Evolutionary conservation across 768 basidiomycete species (phyloP).

Genomic region (Stropharia rugosoannulata): DNA sequence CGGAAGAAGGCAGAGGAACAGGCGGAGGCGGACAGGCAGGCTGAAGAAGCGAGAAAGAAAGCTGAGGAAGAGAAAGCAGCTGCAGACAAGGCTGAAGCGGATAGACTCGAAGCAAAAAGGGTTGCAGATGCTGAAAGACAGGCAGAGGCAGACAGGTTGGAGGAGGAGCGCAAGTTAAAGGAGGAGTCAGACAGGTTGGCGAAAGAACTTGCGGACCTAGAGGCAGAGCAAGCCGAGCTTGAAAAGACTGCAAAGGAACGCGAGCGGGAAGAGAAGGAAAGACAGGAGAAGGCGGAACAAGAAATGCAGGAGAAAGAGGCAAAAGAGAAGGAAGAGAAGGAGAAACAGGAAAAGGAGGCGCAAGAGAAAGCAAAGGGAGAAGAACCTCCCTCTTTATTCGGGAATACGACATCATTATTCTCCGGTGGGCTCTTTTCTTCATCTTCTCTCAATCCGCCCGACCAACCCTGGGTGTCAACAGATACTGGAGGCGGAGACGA

Average conservation of each 20-base stretch:
- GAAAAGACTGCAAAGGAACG: conserved; percentile 11
- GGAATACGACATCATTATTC: conserved; percentile 13
- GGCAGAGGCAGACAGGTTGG: neutral
- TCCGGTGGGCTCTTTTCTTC: conserved; percentile 23
- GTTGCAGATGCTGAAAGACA: neutral
- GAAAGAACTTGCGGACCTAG: conserved; percentile 5
- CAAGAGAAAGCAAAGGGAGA: conserved; percentile 14
- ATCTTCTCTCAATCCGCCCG: conserved; percentile 20
- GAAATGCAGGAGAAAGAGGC: conserved; percentile 11
- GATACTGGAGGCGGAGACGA: conserved; percentile 24
- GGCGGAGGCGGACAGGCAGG: conserved; percentile 4
- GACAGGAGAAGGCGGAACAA: conserved; percentile 7
- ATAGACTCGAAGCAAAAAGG: neutral
- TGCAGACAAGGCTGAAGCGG: neutral
- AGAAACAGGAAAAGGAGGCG: conserved; percentile 13
- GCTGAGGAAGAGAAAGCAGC: neutral
- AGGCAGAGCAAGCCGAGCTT: conserved; percentile 9
- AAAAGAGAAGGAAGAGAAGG: conserved; percentile 10
- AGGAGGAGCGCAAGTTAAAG: neutral
- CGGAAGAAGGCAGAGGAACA: conserved; percentile 11
- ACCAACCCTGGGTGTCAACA: conserved; percentile 21
- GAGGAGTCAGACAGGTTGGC: neutral
- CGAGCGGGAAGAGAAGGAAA: conserved; percentile 2
- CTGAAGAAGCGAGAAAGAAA: conserved; percentile 6
- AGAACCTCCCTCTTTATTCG: conserved; percentile 14